Evolutionary conservation across 2,329 filamentous ascomycete species (phyloP).

Genomic region (Xylaria sp.): DNA sequence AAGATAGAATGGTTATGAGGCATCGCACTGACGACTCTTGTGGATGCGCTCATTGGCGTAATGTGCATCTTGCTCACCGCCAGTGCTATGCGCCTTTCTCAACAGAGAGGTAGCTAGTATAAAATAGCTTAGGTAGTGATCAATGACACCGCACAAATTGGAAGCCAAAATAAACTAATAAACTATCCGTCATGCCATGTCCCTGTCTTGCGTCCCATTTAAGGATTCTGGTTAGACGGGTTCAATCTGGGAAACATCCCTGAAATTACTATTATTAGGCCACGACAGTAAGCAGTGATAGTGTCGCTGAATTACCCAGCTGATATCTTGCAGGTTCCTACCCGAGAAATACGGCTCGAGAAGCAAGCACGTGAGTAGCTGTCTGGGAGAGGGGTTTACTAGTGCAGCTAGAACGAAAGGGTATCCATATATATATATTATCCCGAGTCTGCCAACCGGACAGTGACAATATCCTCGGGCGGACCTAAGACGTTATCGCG

Average conservation of each 20-base stretch:
- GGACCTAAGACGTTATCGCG: slow-evolving; percentile 1
- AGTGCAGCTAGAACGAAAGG: not conserved
- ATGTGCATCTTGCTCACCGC: slow-evolving; percentile 33
- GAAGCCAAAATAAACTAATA: slow-evolving; percentile 26
- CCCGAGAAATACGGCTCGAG: not conserved
- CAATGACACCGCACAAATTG: slow-evolving; percentile 44
- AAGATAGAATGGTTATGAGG: slow-evolving; percentile 40
- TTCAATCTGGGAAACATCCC: not conserved
- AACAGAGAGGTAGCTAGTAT: slow-evolving; percentile 32
- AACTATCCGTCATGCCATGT: not conserved
- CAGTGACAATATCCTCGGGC: not conserved
- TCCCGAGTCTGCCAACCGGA: not conserved
- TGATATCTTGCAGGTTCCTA: not conserved
- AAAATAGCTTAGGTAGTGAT: slow-evolving; percentile 46
- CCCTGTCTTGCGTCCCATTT: not conserved
- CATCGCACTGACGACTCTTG: slow-evolving; percentile 50
- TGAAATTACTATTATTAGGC: slow-evolving; percentile 3
- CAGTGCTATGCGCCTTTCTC: slow-evolving; percentile 34
- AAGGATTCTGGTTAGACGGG: not conserved
- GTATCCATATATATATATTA: not conserved
- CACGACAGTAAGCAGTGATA: slow-evolving; percentile 2
- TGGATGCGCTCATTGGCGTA: slow-evolving; percentile 40
- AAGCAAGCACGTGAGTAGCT: not conserved
- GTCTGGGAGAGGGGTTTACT: not conserved
- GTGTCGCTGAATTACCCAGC: not conserved